These are phyloP conservation scores for Musa beccarii DNA, from an alignment of 176 grass and related monocot species.

Conservation along the genomic window DNA sequence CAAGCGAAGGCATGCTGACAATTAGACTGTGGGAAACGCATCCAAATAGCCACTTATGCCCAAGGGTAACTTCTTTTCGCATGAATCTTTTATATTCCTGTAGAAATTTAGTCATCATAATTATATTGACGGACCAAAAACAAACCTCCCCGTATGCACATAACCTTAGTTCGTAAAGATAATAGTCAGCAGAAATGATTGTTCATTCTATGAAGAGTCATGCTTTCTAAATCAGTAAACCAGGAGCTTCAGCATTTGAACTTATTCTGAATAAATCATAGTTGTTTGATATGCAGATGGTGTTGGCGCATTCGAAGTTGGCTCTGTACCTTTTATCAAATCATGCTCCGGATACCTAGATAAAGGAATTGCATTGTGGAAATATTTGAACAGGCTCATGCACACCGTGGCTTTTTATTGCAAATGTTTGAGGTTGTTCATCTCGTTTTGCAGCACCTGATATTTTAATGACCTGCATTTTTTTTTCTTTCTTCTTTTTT, in stretches of 20 bases:
- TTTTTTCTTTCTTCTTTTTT: background rate
- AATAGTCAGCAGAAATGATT: background rate
- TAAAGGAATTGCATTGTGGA: background rate
- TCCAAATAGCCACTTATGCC: background rate
- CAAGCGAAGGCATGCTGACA: constrained; percentile 63
- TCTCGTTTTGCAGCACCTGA: background rate
- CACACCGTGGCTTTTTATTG: background rate
- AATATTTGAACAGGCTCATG: background rate
- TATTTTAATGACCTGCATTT: background rate
- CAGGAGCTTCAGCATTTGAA: too few relatives aligned
- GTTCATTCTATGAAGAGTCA: background rate
- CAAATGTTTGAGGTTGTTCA: background rate
- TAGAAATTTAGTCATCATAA: background rate
- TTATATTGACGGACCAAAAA: background rate
- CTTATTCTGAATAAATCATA: background rate
- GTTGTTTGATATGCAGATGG: background rate
- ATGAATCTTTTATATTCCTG: background rate
- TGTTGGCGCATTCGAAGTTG: background rate
- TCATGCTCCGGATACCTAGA: background rate
- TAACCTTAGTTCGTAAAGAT: background rate
- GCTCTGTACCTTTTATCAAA: too few relatives aligned
- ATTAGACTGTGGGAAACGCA: constrained; percentile 27
- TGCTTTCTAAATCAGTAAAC: too few relatives aligned
- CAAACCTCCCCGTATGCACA: background rate
- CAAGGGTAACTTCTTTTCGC: background rate